Evolutionary conservation across 2,329 filamentous ascomycete species (phyloP).

Genomic region (Talaromyces sp.): DNA sequence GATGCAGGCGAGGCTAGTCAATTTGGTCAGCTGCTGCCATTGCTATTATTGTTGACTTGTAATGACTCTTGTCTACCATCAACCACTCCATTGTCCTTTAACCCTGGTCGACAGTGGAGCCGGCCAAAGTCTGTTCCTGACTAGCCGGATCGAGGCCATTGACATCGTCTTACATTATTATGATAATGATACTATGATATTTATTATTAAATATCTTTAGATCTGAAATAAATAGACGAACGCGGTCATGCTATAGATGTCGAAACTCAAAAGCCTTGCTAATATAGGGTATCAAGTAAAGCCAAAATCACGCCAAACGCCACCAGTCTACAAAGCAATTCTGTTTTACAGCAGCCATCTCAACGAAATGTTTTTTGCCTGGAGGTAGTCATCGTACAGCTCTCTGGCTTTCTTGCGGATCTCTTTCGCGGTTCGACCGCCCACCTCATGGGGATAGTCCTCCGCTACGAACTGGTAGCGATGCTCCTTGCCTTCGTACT

Average conservation of each 20-base stretch:
- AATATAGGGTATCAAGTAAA: not conserved
- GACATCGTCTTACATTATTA: not conserved
- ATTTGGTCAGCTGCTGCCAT: not conserved
- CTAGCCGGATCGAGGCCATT: not conserved
- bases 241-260: not conserved
- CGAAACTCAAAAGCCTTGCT: not conserved
- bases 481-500: constrained; percentile 14
- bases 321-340: not conserved
- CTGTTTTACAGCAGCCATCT: constrained; percentile 12
- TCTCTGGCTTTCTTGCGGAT: constrained; percentile 16
- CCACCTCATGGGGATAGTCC: constrained; percentile 11
- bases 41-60: not conserved
- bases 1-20: not conserved
- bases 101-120: not conserved
- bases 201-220: not conserved
- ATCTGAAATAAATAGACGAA: not conserved
- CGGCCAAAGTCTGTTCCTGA: constrained; percentile 4
- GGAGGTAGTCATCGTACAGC: constrained; percentile 9
- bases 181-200: not conserved
- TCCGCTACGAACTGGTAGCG: not conserved
- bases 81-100: too few species aligned
- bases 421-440: constrained; percentile 14
- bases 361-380: constrained; percentile 4
- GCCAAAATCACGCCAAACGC: constrained; percentile 9
- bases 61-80: not conserved